Evolutionary conservation across 2,329 filamentous ascomycete genomes (phyloP).

Genomic region (Lecanicillium sp.): DNA sequence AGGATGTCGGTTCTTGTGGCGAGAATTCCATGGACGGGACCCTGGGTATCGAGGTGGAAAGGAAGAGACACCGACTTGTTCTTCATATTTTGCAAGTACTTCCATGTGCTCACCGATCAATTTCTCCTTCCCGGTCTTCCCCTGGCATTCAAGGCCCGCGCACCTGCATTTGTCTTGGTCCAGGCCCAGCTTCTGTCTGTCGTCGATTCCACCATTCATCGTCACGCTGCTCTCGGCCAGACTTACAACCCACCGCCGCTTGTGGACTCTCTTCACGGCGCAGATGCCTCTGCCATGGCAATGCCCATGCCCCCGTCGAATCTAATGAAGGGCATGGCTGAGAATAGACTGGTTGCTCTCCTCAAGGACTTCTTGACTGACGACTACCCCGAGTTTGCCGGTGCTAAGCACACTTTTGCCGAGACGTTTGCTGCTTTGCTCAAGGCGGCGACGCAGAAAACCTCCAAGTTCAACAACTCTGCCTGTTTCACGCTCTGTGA

Average conservation of each 20-base stretch:
- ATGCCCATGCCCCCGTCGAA: conserved; percentile 61
- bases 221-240: conserved; percentile 53
- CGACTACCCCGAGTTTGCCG: conserved; percentile 30
- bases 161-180: conserved; percentile 72
- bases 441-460: conserved; percentile 67
- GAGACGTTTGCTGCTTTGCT: conserved; percentile 67
- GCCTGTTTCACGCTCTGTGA: conserved; percentile 89
- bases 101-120: conserved; percentile 71
- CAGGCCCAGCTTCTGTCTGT: conserved; percentile 76
- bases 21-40: conserved; percentile 76
- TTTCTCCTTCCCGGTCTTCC: conserved; percentile 55
- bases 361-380: conserved; percentile 70
- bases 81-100: conserved; percentile 88
- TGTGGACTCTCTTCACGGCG: conserved; percentile 40
- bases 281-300: conserved; percentile 62
- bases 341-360: conserved; percentile 77
- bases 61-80: conserved; percentile 85
- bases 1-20: conserved; percentile 61
- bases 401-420: conserved; percentile 63
- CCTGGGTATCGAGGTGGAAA: conserved; percentile 80
- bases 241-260: conserved; percentile 35
- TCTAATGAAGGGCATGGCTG: conserved; percentile 73
- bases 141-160: conserved; percentile 51
- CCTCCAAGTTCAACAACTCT: conserved; percentile 73
- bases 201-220: conserved; percentile 77